A percentile compares a stretch with the other conserved stretches of the same genome.
phyloP scores from a whole-genome alignment of 306 rosid species.

The Senna tora region DNA sequence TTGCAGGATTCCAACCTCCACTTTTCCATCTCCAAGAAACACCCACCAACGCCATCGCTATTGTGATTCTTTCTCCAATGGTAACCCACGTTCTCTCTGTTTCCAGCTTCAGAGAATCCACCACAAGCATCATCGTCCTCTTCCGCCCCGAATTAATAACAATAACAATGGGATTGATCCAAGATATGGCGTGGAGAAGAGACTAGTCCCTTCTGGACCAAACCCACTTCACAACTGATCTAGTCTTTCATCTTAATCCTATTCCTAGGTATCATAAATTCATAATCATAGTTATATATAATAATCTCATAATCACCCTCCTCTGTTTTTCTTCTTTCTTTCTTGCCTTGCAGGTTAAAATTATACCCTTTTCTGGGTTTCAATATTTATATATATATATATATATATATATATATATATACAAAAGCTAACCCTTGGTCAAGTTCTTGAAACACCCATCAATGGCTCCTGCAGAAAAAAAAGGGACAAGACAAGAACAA shows the following conservation, averaged over 20 bases:
- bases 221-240: slow-evolving; percentile 95
- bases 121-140: slow-evolving; percentile 33
- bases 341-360: slow-evolving; percentile 23
- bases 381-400: too few species aligned
- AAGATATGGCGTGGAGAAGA: slow-evolving; percentile 80
- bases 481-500: not conserved
- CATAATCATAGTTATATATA: too few species aligned
- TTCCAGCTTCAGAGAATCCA: slow-evolving; percentile 49
- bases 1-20: slow-evolving; percentile 16
- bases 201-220: slow-evolving; percentile 92
- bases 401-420: too few species aligned
- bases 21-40: slow-evolving; percentile 38
- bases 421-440: slow-evolving; percentile 8
- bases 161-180: slow-evolving; percentile 56
- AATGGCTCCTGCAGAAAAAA: slow-evolving; percentile 23
- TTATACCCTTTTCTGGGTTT: slow-evolving; percentile 24
- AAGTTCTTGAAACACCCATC: slow-evolving; percentile 30
- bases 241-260: too few species aligned
- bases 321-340: slow-evolving; percentile 13
- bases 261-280: too few species aligned
- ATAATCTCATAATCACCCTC: slow-evolving; percentile 10
- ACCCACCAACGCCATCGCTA: slow-evolving; percentile 19
- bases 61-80: slow-evolving; percentile 63
- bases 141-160: slow-evolving; percentile 14
- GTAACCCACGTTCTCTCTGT: slow-evolving; percentile 70